phyloP scores from a whole-genome alignment of 2,329 filamentous ascomycete genomes.

The Hypoxylon sp. region DNA sequence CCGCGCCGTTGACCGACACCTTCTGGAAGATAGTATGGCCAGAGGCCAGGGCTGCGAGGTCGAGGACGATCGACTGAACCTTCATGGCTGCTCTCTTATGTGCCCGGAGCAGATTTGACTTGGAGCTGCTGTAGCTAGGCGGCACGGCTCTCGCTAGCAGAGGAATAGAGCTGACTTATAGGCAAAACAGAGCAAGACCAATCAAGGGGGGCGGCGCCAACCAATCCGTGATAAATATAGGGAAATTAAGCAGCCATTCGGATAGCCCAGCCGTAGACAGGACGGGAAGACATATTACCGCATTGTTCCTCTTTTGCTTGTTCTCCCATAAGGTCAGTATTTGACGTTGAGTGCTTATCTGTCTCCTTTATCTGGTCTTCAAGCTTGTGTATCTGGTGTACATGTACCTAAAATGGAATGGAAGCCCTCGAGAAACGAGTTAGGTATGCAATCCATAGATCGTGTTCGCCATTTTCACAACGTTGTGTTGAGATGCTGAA shows the following conservation, averaged over 20 bases:
- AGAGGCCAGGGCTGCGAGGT: slow-evolving; percentile 26
- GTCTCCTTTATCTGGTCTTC: background rate
- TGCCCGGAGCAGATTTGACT: background rate
- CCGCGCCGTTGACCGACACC: slow-evolving; percentile 57
- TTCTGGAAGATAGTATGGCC: slow-evolving; percentile 37
- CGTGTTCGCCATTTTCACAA: too few species aligned
- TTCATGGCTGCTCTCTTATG: slow-evolving; percentile 21
- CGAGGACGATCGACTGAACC: slow-evolving; percentile 27
- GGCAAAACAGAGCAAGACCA: slow-evolving; percentile 3
- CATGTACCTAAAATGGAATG: too few species aligned
- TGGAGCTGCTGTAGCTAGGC: background rate
- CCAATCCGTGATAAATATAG: slow-evolving; percentile 27
- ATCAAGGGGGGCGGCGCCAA: slow-evolving; percentile 23
- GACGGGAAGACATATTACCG: slow-evolving; percentile 11
- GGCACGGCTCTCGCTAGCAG: too few species aligned
- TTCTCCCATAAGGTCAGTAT: slow-evolving; percentile 10
- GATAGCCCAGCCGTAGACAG: slow-evolving; percentile 11
- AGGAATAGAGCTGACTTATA: slow-evolving; percentile 26
- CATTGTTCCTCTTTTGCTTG: background rate
- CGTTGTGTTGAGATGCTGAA: too few species aligned
- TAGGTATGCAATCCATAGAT: too few species aligned
- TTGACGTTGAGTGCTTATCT: background rate
- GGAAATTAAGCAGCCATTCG: slow-evolving; percentile 23
- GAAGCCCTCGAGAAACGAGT: too few species aligned
- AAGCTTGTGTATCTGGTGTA: background rate